Evolutionary conservation across 257 asterid species (phyloP).

Genomic region (Anisodus acutangulus): DNA sequence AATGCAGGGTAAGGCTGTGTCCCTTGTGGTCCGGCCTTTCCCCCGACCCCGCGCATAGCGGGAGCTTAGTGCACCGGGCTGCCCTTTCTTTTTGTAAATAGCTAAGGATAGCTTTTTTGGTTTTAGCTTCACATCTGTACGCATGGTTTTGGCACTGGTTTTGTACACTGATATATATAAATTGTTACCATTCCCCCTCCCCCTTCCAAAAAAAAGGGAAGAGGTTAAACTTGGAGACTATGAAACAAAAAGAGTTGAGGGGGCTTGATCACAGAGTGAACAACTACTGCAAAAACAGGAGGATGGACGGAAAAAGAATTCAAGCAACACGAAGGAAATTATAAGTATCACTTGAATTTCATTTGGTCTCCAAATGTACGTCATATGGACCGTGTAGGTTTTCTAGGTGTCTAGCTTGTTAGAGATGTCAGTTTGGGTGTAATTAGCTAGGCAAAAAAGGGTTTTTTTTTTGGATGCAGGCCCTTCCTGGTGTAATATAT

Average conservation of each 20-base stretch:
- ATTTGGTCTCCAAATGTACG: not conserved
- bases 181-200: not conserved
- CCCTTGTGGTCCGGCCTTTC: too few species aligned
- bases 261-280: not conserved
- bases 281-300: constrained; percentile 23
- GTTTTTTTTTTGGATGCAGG: not conserved
- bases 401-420: constrained; percentile 27
- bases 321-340: not conserved
- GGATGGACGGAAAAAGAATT: constrained; percentile 1
- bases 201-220: not conserved
- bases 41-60: too few species aligned
- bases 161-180: not conserved
- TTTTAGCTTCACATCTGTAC: not conserved
- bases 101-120: not conserved
- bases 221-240: not conserved
- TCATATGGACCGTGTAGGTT: constrained; percentile 13
- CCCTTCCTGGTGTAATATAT: not conserved
- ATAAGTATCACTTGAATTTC: constrained; percentile 9
- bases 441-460: not conserved
- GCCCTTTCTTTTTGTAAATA: too few species aligned
- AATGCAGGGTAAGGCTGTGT: too few species aligned
- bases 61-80: too few species aligned
- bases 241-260: not conserved
- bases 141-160: not conserved
- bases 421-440: constrained; percentile 5